These are phyloP conservation scores for Leccinum cinnamomeum DNA, from an alignment of 1,284 basidiomycete species.

Conservation along the genomic window DNA sequence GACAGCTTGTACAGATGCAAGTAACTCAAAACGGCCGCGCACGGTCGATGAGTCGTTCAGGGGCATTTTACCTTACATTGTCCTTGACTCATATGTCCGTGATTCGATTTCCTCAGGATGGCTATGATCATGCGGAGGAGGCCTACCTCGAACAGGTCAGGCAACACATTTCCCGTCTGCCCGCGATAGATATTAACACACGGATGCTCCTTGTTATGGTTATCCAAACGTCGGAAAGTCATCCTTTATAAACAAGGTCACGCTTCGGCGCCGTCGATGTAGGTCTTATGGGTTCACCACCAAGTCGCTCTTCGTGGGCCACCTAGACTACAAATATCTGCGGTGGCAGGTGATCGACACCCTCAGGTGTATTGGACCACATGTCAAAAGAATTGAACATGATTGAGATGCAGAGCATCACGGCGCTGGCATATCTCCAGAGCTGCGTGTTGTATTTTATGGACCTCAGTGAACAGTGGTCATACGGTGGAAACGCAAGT, in stretches of 20 bases:
- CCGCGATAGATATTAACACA: constrained; percentile 95
- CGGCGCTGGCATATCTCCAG: too few relatives aligned
- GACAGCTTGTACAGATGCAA: constrained; percentile 96
- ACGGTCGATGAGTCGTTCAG: constrained; percentile 70
- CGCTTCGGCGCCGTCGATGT: constrained; percentile 89
- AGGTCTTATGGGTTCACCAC: constrained; percentile 98
- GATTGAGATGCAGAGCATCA: too few relatives aligned
- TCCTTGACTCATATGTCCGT: constrained; percentile 1
- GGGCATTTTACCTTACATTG: neutral
- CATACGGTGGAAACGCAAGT: constrained; percentile 68
- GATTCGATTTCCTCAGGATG: constrained; percentile 59
- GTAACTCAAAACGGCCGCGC: constrained; percentile 92
- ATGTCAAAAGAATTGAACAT: too few relatives aligned
- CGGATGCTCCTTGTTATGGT: constrained; percentile 94
- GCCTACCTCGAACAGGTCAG: constrained; percentile 97
- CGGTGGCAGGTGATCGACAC: too few relatives aligned
- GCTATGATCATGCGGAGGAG: constrained; percentile 96
- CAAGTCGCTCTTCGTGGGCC: constrained; percentile 49
- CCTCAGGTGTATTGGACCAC: too few relatives aligned
- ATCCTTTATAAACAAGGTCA: constrained; percentile 98
- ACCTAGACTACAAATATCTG: too few relatives aligned
- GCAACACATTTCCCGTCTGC: constrained; percentile 95
- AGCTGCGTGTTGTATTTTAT: constrained; percentile 32
- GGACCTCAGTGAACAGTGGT: constrained; percentile 95
- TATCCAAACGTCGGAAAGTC: constrained; percentile 98